Conservation (phyloP, 257 asterid genomes). For the Petunia secreta region DNA sequence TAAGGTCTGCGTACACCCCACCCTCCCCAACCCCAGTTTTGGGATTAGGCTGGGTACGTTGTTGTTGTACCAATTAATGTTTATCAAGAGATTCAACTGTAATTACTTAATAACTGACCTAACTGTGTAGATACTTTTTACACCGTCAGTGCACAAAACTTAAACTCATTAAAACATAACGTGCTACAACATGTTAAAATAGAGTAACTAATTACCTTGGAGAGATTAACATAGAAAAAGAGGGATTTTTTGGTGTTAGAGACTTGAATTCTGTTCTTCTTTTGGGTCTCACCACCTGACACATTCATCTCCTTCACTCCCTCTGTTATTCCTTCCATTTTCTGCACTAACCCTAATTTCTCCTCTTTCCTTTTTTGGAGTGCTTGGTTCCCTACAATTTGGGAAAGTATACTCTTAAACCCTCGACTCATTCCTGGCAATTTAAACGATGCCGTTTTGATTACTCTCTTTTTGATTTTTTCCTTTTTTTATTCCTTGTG, state of each 20-base stretch:
- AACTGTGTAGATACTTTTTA: neutral
- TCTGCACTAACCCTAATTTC: conserved; percentile 2
- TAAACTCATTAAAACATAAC: neutral
- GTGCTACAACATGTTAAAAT: neutral
- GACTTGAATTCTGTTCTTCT: conserved; percentile 48
- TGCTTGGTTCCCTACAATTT: conserved; percentile 5
- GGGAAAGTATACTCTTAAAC: conserved; percentile 10
- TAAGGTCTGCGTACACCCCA: too few species aligned
- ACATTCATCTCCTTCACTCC: conserved; percentile 46
- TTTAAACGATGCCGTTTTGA: neutral
- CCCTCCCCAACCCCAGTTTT: too few species aligned
- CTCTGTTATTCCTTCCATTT: conserved; percentile 49
- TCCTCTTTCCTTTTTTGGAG: neutral
- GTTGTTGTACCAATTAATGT: too few species aligned
- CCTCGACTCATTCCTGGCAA: neutral
- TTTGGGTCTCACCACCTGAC: conserved; percentile 26
- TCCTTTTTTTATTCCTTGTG: neutral
- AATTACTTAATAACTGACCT: too few species aligned
- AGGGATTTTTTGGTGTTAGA: conserved; percentile 53
- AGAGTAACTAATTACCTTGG: conserved; percentile 34
- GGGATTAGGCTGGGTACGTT: too few species aligned
- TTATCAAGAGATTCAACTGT: too few species aligned
- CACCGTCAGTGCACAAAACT: too few species aligned
- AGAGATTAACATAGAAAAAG: conserved; percentile 48
- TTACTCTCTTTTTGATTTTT: neutral